phyloP scores from a whole-genome alignment of 1,284 basidiomycete species.

The Trametes hirsuta region DNA sequence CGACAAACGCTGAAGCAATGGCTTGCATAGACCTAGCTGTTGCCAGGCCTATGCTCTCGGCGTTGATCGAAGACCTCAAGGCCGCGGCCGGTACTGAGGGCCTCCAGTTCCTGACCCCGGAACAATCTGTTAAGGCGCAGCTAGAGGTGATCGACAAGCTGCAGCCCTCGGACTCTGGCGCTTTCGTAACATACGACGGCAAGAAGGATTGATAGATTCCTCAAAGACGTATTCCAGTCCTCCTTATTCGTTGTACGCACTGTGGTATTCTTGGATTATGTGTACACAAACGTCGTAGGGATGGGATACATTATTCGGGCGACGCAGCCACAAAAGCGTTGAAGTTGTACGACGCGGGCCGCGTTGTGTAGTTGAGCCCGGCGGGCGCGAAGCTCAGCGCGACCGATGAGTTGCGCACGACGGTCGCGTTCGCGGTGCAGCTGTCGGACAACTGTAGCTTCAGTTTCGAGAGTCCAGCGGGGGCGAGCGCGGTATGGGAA shows the following conservation, averaged over 20 bases:
- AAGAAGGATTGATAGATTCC: too few species aligned
- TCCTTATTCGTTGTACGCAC: background rate
- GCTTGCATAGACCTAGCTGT: too few species aligned
- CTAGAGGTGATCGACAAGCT: too few species aligned
- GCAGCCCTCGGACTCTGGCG: too few species aligned
- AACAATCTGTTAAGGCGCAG: too few species aligned
- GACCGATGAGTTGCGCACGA: constrained; percentile 40
- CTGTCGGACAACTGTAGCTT: constrained; percentile 42
- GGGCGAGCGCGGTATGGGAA: constrained; percentile 38
- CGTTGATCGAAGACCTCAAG: too few species aligned
- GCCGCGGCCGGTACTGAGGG: too few species aligned
- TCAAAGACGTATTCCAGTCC: background rate
- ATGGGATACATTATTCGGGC: background rate
- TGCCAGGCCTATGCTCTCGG: too few species aligned
- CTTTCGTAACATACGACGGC: too few species aligned
- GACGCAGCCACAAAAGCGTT: constrained; percentile 43
- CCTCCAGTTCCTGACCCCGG: too few species aligned
- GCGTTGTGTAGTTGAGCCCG: constrained; percentile 38
- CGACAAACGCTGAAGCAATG: too few species aligned
- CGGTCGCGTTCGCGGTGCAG: constrained; percentile 40
- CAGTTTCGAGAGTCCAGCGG: constrained; percentile 52
- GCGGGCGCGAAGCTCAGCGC: constrained; percentile 34
- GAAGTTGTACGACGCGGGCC: constrained; percentile 43
- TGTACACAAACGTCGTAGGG: too few species aligned
- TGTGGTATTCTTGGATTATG: background rate